These are phyloP conservation scores for Aureobasidium pullulans DNA, from an alignment of 2,329 filamentous ascomycete genomes.

Conservation along the genomic window DNA sequence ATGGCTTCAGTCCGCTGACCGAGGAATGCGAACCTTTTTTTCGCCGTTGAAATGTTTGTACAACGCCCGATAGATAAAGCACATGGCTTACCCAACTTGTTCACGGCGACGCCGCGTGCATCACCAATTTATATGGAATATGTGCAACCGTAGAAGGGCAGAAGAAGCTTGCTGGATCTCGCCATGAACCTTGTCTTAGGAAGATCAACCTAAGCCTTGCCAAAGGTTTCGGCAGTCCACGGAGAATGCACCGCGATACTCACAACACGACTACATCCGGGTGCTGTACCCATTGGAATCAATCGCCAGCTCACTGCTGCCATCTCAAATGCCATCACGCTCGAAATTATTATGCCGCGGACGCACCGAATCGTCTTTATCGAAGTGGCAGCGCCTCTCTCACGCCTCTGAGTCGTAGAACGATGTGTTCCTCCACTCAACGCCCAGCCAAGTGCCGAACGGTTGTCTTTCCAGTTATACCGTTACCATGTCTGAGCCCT, in stretches of 20 bases:
- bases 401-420: neutral
- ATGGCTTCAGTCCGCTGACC: neutral
- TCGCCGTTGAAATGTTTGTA: neutral
- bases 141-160: neutral
- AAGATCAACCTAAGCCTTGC: constrained; percentile 3
- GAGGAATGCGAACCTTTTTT: neutral
- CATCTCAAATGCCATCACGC: neutral
- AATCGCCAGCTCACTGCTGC: neutral
- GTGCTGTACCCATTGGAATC: neutral
- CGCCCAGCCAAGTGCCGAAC: neutral
- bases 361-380: neutral
- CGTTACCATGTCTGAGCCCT: constrained; percentile 8
- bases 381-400: neutral
- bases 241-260: neutral
- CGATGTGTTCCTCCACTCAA: neutral
- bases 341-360: neutral
- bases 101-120: neutral
- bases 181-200: neutral
- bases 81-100: neutral
- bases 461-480: constrained; percentile 1
- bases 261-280: neutral
- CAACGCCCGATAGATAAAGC: neutral
- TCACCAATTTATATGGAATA: neutral
- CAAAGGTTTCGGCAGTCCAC: neutral
- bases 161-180: neutral